A percentile compares a stretch with the other conserved stretches of the same genome.
Evolutionary conservation across 768 basidiomycete species (phyloP).

Genomic region (Glaciozyma antarctica): DNA sequence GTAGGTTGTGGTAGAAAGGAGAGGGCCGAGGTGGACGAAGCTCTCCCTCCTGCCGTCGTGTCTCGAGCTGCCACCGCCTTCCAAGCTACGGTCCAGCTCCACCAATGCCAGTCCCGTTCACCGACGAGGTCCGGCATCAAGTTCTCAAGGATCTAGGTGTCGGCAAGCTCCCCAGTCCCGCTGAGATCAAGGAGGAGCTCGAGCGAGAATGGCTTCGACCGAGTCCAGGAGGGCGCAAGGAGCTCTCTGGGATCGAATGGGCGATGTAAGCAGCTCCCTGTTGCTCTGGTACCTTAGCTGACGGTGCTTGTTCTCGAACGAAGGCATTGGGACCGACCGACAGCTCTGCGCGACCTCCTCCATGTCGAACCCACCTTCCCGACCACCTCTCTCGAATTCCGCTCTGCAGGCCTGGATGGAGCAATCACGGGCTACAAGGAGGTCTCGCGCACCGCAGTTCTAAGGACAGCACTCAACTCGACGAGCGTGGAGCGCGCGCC

Average conservation of each 20-base stretch:
- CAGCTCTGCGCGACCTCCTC: slow-evolving; percentile 52
- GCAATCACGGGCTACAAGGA: slow-evolving; percentile 71
- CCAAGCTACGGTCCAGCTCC: too few relatives aligned
- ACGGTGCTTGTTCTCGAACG: neutral
- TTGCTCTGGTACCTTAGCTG: too few relatives aligned
- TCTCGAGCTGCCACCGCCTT: too few relatives aligned
- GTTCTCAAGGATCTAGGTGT: slow-evolving; percentile 55
- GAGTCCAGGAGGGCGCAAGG: slow-evolving; percentile 5
- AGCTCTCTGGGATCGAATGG: slow-evolving; percentile 21
- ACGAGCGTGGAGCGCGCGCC: slow-evolving; percentile 78
- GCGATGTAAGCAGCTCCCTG: slow-evolving; percentile 9
- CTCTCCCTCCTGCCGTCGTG: too few relatives aligned
- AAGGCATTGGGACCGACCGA: slow-evolving; percentile 27
- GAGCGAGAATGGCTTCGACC: slow-evolving; percentile 19
- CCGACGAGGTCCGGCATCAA: slow-evolving; percentile 6
- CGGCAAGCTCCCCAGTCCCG: slow-evolving; percentile 49
- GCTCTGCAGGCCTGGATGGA: slow-evolving; percentile 70
- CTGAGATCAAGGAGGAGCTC: slow-evolving; percentile 43
- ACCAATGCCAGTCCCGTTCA: slow-evolving; percentile 1
- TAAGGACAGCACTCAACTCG: slow-evolving; percentile 63
- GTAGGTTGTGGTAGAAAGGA: neutral
- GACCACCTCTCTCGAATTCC: slow-evolving; percentile 61
- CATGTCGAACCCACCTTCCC: slow-evolving; percentile 59
- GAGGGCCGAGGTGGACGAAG: neutral
- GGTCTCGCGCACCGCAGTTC: slow-evolving; percentile 46